These are phyloP conservation scores for Cryptococcus sp. DNA, from an alignment of 1,284 basidiomycete genomes.

Conservation along the genomic window DNA sequence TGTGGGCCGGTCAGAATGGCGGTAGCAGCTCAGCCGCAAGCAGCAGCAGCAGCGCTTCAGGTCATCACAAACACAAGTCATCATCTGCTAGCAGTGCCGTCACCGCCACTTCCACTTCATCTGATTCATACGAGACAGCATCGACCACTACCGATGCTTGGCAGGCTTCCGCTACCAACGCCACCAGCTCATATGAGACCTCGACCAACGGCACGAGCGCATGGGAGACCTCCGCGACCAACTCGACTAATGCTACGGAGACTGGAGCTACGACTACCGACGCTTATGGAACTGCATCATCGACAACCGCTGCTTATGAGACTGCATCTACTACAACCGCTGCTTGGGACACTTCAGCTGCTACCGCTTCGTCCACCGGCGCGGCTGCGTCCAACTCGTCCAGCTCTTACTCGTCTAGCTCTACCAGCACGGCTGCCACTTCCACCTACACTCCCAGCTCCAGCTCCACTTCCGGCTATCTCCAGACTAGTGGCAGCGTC, in stretches of 20 bases:
- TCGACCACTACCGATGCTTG: slow-evolving; percentile 12
- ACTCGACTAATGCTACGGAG: neutral
- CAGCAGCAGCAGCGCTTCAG: neutral
- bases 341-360: neutral
- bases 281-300: slow-evolving; percentile 5
- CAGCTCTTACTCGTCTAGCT: slow-evolving; percentile 17
- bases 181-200: neutral
- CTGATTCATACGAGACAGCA: slow-evolving; percentile 4
- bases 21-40: neutral
- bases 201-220: slow-evolving; percentile 2
- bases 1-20: neutral
- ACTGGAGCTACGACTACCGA: neutral
- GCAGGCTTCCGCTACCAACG: slow-evolving; percentile 6
- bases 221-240: no score
- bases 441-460: slow-evolving; percentile 15
- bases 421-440: slow-evolving; percentile 10
- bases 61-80: neutral
- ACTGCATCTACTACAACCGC: neutral
- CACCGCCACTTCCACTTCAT: slow-evolving; percentile 1
- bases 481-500: slow-evolving; percentile 32
- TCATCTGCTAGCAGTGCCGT: slow-evolving; percentile 2
- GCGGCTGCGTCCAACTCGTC: slow-evolving; percentile 3
- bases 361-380: slow-evolving; percentile 4
- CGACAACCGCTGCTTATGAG: slow-evolving; percentile 1
- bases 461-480: slow-evolving; percentile 29